phyloP scores from a whole-genome alignment of 352 stramenopile species.

The Globisporangium rhizosaccharum region DNA sequence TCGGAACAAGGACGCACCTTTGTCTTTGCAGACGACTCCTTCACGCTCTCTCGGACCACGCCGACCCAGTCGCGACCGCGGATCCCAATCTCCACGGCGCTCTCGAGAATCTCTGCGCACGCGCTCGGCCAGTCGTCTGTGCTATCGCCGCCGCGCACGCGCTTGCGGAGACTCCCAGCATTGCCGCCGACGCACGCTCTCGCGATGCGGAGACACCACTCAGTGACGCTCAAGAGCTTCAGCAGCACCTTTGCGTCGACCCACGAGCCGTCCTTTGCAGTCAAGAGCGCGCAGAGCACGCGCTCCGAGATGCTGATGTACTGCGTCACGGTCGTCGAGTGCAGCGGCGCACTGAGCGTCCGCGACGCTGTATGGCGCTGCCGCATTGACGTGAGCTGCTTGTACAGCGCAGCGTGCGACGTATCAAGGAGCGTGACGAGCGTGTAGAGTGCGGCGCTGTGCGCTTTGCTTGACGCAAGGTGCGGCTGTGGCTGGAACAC shows the following conservation, averaged over 20 bases:
- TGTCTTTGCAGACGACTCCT: constrained; percentile 34
- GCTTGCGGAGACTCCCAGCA: constrained; percentile 9
- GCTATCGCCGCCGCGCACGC: background rate
- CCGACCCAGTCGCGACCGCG: constrained; percentile 31
- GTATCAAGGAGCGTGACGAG: constrained; percentile 35
- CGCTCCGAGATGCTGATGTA: constrained; percentile 6
- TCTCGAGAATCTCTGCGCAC: constrained; percentile 13
- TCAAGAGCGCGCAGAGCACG: constrained; percentile 20
- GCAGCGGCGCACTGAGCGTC: background rate
- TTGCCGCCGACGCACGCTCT: constrained; percentile 18
- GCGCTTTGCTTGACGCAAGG: constrained; percentile 25
- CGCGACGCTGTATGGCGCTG: too few relatives aligned
- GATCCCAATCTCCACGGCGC: constrained; percentile 9
- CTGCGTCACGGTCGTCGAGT: background rate
- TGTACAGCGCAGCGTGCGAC: constrained; percentile 28
- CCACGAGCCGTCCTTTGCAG: constrained; percentile 31
- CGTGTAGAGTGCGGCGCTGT: constrained; percentile 27
- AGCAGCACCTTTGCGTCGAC: constrained; percentile 29
- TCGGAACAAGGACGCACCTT: constrained; percentile 20
- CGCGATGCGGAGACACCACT: constrained; percentile 35
- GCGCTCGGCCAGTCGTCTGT: background rate
- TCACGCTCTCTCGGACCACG: constrained; percentile 32
- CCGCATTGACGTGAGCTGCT: background rate
- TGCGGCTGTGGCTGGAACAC: constrained; percentile 16
- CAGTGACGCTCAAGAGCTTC: constrained; percentile 42